Percentiles rank a stretch among this genome's conserved stretches.
These are phyloP conservation scores for Amanita muscaria DNA, from an alignment of 768 basidiomycete genomes.

Conservation along the genomic window DNA sequence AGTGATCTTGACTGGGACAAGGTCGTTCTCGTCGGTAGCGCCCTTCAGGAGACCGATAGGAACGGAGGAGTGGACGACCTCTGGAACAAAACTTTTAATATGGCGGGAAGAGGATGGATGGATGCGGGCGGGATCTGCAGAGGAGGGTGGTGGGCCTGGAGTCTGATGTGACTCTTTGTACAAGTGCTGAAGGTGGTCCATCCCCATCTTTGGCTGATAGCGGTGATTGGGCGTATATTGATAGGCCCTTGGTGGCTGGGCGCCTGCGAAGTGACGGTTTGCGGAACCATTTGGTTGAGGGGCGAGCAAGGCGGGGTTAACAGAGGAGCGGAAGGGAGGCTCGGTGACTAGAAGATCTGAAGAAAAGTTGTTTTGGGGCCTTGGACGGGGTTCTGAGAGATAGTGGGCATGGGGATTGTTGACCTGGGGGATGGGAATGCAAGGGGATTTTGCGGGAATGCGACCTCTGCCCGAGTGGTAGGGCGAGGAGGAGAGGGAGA, in stretches of 20 bases:
- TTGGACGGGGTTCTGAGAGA: constrained; percentile 1
- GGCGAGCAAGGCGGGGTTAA: constrained; percentile 19
- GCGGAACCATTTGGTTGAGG: constrained; percentile 18
- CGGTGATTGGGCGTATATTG: constrained; percentile 29
- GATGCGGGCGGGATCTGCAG: constrained; percentile 14
- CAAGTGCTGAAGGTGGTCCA: constrained; percentile 38
- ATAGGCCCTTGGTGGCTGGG: background rate
- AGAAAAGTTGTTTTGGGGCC: constrained; percentile 21
- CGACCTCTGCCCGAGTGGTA: constrained; percentile 9
- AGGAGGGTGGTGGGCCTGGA: constrained; percentile 11
- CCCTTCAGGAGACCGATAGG: constrained; percentile 41
- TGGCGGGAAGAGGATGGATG: constrained; percentile 14
- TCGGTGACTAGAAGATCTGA: constrained; percentile 21
- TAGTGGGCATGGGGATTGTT: constrained; percentile 3
- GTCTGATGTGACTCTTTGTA: constrained; percentile 25
- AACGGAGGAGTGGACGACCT: constrained; percentile 56
- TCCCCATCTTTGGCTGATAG: constrained; percentile 21
- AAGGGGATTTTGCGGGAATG: constrained; percentile 23
- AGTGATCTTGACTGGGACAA: constrained; percentile 41
- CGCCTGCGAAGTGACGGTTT: constrained; percentile 1
- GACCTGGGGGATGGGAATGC: constrained; percentile 32
- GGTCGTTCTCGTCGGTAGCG: constrained; percentile 18
- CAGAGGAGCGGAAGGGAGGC: constrained; percentile 8
- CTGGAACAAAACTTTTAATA: constrained; percentile 38
- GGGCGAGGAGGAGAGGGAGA: constrained; percentile 19